Conservation (phyloP, 1,139 yeast genomes). For the Suhomyces terraborum region DNA sequence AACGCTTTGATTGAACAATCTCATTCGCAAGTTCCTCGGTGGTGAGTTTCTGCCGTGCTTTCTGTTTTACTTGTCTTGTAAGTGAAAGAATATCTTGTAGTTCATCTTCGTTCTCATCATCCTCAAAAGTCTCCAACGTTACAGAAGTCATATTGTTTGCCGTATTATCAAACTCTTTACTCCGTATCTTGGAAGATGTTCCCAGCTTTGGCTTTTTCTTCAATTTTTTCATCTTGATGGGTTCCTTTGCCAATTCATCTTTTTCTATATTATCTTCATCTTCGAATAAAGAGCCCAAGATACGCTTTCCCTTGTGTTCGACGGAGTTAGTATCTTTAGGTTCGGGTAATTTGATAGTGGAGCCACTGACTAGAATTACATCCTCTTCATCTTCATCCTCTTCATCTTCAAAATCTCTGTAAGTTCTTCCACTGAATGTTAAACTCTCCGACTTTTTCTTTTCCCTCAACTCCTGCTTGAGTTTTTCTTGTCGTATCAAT, state of each 20-base stretch:
- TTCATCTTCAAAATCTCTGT: slow-evolving; percentile 18
- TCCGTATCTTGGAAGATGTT: slow-evolving; percentile 20
- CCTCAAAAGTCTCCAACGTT: slow-evolving; percentile 27
- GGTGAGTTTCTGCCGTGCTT: slow-evolving; percentile 29
- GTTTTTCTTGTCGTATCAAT: slow-evolving; percentile 35
- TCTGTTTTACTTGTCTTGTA: slow-evolving; percentile 44
- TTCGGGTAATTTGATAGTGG: slow-evolving; percentile 13
- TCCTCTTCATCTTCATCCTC: slow-evolving; percentile 20
- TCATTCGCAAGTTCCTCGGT: slow-evolving; percentile 54
- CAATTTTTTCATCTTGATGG: slow-evolving; percentile 45
- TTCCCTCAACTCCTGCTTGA: slow-evolving; percentile 27
- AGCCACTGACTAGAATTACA: slow-evolving; percentile 16
- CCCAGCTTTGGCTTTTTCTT: slow-evolving; percentile 20
- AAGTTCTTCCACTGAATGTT: slow-evolving; percentile 29
- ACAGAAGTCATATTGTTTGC: slow-evolving; percentile 26
- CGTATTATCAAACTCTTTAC: slow-evolving; percentile 16
- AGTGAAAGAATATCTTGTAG: slow-evolving; percentile 43
- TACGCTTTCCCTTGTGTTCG: slow-evolving; percentile 17
- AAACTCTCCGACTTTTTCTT: slow-evolving; percentile 27
- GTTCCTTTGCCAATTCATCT: slow-evolving; percentile 23
- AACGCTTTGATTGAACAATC: slow-evolving; percentile 34
- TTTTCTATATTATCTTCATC: slow-evolving; percentile 31
- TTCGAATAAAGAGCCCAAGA: slow-evolving; percentile 25
- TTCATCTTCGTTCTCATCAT: slow-evolving; percentile 45
- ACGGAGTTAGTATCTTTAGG: slow-evolving; percentile 11